Percentiles rank a stretch among this genome's conserved stretches.
Evolutionary conservation across 2,329 filamentous ascomycete genomes (phyloP).

Genomic region (Exophiala spinifera): DNA sequence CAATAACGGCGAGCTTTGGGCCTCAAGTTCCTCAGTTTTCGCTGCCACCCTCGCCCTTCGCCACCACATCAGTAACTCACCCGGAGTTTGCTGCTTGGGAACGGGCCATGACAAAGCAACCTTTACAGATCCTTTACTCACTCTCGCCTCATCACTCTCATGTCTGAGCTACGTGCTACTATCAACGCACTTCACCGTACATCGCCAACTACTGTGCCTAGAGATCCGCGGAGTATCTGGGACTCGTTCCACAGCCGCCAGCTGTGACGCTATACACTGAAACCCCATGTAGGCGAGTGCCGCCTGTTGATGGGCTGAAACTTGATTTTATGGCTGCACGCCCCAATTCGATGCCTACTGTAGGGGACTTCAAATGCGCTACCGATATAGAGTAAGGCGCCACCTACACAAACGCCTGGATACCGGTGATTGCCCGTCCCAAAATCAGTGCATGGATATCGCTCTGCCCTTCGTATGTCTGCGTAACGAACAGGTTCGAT

Average conservation of each 20-base stretch:
- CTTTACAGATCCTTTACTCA: neutral
- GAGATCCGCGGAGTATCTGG: no score
- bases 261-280: no score
- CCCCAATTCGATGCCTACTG: neutral
- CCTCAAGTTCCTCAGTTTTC: slow-evolving; percentile 1
- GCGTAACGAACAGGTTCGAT: slow-evolving; percentile 92
- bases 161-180: neutral
- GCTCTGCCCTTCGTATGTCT: slow-evolving; percentile 97
- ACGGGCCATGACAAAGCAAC: neutral
- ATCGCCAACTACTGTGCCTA: no score
- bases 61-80: neutral
- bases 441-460: slow-evolving; percentile 83
- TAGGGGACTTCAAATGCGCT: neutral
- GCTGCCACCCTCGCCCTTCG: neutral
- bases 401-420: slow-evolving; percentile 73
- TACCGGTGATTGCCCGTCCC: slow-evolving; percentile 66
- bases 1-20: neutral
- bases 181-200: neutral
- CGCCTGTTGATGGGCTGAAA: no score
- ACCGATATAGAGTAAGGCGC: no score
- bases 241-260: no score
- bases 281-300: no score
- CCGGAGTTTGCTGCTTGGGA: neutral
- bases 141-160: neutral
- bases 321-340: neutral